Evolutionary conservation across 352 stramenopile species (phyloP), one percentile per base, ranked within the genome.

Genomic region (Pythium coloratum): DNA sequence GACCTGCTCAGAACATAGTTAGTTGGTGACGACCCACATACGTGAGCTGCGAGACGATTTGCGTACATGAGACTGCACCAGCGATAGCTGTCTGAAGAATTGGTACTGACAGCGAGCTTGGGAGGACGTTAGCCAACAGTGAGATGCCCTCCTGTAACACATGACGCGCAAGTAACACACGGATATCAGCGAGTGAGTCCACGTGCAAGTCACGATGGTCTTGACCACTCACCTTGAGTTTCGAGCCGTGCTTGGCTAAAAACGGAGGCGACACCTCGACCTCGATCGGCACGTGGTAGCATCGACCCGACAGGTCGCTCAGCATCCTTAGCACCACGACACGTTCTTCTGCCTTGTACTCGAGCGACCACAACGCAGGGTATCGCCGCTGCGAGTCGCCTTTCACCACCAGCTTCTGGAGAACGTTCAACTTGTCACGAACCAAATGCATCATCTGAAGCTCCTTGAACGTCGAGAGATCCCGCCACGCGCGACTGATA

Each of bases 211-310:
- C 20, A 24, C 20, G 20, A 24, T 24, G 20, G 20, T 24, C 20
- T 24, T 24, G 20, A 24, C 20, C 20, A 24, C 20, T 24, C 20
- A 44, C 36, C 36, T 44, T 44, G 36, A 44, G 12, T 7, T 7
- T 12, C 12, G 36, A 44, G 8, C 44, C 44, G 44, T 50, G n/a
- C 44, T 50, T 50, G 44, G 44, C 44, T 13, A 50, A 8, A 10
- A 50, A 50, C 6, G 16, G 14, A 12, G 44, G n/a, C 8, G 44
- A 16, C 44, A 50, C 44, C 12, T 44, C 36, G 42, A 69, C 59
- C 20, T 63, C 46, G n/a, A 69, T 63, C 32, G 61, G 61, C n/a
- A 51, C 33, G 56, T 73, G 67, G 61, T 51, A 69, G 56, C 67
- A 73, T 6, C 32, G 18, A 20, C 67, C 67, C 0, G 67, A 69